Evolutionary conservation across 1,284 basidiomycete species (phyloP).

Genomic region (Cystobasidiaceae sp.): DNA sequence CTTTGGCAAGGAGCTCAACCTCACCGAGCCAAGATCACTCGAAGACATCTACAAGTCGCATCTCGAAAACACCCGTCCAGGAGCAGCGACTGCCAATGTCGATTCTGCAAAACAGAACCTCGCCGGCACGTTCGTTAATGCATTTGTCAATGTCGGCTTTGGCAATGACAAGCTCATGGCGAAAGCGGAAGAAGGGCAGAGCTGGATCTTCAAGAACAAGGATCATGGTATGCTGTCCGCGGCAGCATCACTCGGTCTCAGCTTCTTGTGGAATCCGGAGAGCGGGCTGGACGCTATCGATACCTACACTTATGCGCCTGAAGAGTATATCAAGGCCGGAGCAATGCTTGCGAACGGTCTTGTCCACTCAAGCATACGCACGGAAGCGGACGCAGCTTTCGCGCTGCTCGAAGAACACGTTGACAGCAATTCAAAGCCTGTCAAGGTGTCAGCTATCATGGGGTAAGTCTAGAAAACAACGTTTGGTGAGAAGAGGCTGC

Average conservation of each 20-base stretch:
- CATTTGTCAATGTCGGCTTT: constrained; percentile 97
- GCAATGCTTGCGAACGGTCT: constrained; percentile 93
- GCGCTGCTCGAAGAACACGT: constrained; percentile 88
- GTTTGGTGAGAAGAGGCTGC: no score
- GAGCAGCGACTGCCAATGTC: constrained; percentile 60
- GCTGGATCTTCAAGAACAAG: constrained; percentile 99
- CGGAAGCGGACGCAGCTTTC: constrained; percentile 88
- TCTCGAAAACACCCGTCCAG: constrained; percentile 70
- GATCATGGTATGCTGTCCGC: constrained; percentile 98
- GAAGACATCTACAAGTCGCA: constrained; percentile 99
- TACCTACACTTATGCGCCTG: constrained; percentile 93
- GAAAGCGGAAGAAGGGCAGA: constrained; percentile 87
- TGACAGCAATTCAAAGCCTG: constrained; percentile 74
- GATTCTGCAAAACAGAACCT: constrained; percentile 93
- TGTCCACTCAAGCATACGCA: constrained; percentile 80
- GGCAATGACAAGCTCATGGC: constrained; percentile 99
- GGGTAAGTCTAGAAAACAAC: constrained; percentile 52
- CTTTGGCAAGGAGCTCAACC: constrained; percentile 92
- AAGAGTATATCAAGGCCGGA: constrained; percentile 97
- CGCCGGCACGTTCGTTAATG: constrained; percentile 96
- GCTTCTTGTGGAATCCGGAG: constrained; percentile 94
- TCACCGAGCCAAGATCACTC: constrained; percentile 79
- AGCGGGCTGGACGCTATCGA: constrained; percentile 90
- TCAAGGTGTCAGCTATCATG: constrained; percentile 83
- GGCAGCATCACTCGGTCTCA: constrained; percentile 86